Conservation (phyloP, 2,329 filamentous ascomycete species). For the Fusarium sp. region DNA sequence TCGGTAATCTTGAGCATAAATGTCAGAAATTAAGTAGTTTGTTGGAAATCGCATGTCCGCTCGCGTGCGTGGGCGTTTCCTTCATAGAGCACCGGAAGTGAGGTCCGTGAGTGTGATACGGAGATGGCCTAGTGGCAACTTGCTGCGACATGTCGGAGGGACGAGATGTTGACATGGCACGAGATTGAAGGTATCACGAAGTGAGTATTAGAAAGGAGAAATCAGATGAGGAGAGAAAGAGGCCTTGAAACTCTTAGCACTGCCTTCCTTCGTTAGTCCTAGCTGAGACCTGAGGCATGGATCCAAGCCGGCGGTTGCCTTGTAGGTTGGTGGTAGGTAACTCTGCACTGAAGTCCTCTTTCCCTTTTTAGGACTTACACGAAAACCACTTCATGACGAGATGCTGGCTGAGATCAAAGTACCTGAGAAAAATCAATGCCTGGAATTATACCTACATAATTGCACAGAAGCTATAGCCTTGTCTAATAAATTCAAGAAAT, state of each 20-base stretch:
- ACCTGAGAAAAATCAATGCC: background rate
- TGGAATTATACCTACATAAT: no score
- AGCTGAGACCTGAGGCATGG: slow-evolving; percentile 40
- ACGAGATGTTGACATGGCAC: background rate
- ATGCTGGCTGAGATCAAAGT: background rate
- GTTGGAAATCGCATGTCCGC: background rate
- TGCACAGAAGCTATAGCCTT: background rate
- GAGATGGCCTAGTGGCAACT: slow-evolving; percentile 21
- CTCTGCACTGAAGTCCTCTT: slow-evolving; percentile 36
- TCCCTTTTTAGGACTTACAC: slow-evolving; percentile 38
- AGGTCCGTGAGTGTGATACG: slow-evolving; percentile 17
- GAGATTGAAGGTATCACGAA: background rate
- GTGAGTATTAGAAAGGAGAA: background rate
- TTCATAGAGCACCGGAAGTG: background rate
- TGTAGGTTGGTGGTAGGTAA: slow-evolving; percentile 2
- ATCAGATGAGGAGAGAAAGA: background rate
- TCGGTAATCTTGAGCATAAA: background rate
- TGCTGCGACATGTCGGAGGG: background rate
- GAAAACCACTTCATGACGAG: background rate
- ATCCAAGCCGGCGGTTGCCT: background rate
- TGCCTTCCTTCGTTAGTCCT: slow-evolving; percentile 25
- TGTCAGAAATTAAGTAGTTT: background rate
- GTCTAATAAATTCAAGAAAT: background rate
- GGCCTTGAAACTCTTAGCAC: slow-evolving; percentile 1
- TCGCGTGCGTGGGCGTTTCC: background rate